Evolutionary conservation across 305 asterid species (phyloP).

Genomic region (Solanum chacoense): DNA sequence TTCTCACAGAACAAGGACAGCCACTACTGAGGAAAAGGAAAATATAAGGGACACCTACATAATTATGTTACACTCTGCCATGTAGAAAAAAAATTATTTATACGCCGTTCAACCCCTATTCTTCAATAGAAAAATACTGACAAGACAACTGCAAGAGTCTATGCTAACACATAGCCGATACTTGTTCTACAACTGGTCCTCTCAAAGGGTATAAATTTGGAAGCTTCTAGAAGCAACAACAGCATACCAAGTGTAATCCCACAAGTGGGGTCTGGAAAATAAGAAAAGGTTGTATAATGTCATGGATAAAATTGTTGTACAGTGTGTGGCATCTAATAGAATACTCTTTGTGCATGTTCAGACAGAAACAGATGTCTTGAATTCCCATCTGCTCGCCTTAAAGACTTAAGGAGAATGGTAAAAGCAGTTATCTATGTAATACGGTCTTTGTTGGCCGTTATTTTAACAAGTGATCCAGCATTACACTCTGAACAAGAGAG

Average conservation of each 20-base stretch:
- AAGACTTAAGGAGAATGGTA: neutral
- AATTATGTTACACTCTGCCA: neutral
- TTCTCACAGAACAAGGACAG: neutral
- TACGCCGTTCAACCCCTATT: neutral
- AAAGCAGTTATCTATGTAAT: neutral
- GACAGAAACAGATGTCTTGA: neutral
- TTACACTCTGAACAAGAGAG: neutral
- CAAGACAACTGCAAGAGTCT: neutral
- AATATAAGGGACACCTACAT: neutral
- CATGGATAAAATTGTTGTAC: neutral
- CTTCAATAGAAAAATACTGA: neutral
- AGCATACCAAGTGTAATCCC: neutral
- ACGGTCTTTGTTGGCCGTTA: neutral
- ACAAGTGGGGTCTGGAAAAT: neutral
- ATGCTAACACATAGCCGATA: neutral
- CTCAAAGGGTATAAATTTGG: neutral
- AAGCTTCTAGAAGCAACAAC: neutral
- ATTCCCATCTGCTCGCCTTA: neutral
- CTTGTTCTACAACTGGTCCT: neutral
- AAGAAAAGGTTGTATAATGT: neutral
- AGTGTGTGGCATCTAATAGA: neutral
- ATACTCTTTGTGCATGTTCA: neutral
- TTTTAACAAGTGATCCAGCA: neutral
- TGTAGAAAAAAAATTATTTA: neutral
- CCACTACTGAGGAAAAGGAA: neutral